These are phyloP conservation scores for Sphagnum tenellum DNA, from an alignment of 225 moss, liverwort and hornwort genomes.

Conservation along the genomic window DNA sequence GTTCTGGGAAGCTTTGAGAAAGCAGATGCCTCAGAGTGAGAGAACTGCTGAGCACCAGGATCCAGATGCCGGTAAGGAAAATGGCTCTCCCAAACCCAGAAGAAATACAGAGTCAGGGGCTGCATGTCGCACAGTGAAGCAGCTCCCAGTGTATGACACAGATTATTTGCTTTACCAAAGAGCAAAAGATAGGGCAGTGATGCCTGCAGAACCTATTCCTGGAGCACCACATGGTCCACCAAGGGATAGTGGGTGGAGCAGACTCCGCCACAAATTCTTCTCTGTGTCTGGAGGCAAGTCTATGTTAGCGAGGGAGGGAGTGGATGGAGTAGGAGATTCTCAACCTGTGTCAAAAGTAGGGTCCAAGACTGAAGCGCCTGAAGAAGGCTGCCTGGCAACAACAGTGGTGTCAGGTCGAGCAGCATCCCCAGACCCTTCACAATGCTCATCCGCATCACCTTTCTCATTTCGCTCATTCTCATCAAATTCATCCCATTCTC, in stretches of 20 bases:
- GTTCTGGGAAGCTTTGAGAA: slow-evolving; percentile 27
- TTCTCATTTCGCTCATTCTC: slow-evolving; percentile 15
- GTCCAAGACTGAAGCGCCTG: neutral
- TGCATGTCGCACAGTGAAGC: neutral
- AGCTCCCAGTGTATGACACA: slow-evolving; percentile 14
- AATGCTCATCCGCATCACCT: slow-evolving; percentile 28
- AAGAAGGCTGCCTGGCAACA: slow-evolving; percentile 3
- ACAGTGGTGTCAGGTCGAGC: slow-evolving; percentile 3
- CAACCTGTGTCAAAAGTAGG: neutral
- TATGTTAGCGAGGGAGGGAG: slow-evolving; percentile 1
- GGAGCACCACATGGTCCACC: slow-evolving; percentile 7
- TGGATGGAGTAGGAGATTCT: neutral
- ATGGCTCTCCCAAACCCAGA: neutral
- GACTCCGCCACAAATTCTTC: slow-evolving; percentile 5
- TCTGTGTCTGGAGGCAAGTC: slow-evolving; percentile 7
- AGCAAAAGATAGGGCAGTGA: slow-evolving; percentile 9
- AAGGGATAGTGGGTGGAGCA: slow-evolving; percentile 27
- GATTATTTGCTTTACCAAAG: slow-evolving; percentile 30
- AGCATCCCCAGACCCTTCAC: slow-evolving; percentile 14
- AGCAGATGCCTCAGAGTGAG: neutral
- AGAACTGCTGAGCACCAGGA: neutral
- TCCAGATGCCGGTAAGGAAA: slow-evolving; percentile 5
- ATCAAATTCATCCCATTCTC: slow-evolving; percentile 24
- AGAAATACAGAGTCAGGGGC: neutral
- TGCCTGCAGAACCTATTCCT: slow-evolving; percentile 3